phyloP scores from a whole-genome alignment of 2,329 filamentous ascomycete genomes.

The Fusarium sp. region DNA sequence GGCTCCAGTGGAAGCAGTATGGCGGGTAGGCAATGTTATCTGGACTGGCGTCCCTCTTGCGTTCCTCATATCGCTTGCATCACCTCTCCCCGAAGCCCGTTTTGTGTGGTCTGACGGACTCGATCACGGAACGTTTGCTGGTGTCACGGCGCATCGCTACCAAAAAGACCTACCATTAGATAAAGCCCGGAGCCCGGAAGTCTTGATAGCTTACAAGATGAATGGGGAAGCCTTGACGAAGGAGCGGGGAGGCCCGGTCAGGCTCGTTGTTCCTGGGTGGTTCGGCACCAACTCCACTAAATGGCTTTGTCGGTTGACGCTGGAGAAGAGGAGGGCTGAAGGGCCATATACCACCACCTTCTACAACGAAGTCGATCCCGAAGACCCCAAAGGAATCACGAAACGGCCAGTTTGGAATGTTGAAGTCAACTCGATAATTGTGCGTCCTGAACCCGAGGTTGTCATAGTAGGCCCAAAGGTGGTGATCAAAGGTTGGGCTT shows the following conservation, averaged over 20 bases:
- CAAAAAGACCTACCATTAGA: constrained; percentile 7
- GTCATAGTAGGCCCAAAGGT: no score
- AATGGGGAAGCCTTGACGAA: constrained; percentile 3
- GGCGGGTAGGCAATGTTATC: constrained; percentile 12
- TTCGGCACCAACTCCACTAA: constrained; percentile 20
- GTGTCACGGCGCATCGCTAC: constrained; percentile 1
- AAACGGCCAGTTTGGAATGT: constrained; percentile 13
- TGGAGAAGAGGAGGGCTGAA: not conserved
- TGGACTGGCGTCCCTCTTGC: constrained; percentile 6
- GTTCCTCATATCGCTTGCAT: not conserved
- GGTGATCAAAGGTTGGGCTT: no score
- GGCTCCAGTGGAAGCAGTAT: not conserved
- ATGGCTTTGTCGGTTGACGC: constrained; percentile 2
- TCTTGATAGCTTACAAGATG: not conserved
- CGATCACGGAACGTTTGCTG: not conserved
- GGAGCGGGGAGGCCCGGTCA: constrained; percentile 6
- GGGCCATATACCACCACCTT: constrained; percentile 12
- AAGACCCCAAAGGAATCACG: not conserved
- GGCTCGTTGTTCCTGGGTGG: constrained; percentile 17
- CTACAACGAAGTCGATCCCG: constrained; percentile 8
- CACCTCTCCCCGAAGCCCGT: not conserved
- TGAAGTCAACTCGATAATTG: constrained; percentile 10
- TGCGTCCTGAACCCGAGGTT: not conserved
- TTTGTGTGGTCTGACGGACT: constrained; percentile 17
- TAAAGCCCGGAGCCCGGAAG: not conserved